phyloP scores from a whole-genome alignment of 306 rosid species.

The Lathyrus tuberosus region DNA sequence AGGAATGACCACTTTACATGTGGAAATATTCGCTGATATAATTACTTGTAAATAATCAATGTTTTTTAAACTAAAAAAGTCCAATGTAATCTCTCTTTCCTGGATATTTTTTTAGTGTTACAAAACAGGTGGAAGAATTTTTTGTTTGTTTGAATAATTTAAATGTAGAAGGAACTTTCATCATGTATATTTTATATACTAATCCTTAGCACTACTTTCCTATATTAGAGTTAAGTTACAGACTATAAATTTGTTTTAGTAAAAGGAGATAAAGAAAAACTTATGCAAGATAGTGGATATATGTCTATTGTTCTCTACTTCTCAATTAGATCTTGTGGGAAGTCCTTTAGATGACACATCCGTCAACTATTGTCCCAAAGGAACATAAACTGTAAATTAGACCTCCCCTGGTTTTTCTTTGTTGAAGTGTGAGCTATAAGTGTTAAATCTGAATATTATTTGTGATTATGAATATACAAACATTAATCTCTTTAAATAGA shows the following conservation, averaged over 20 bases:
- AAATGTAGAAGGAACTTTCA: neutral
- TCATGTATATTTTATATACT: neutral
- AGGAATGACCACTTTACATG: constrained; percentile 24
- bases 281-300: neutral
- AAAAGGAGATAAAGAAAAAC: neutral
- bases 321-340: neutral
- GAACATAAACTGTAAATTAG: neutral
- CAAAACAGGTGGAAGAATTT: neutral
- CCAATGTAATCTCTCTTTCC: constrained; percentile 3
- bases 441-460: neutral
- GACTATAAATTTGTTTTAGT: neutral
- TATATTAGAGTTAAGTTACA: neutral
- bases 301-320: neutral
- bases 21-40: constrained; percentile 15
- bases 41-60: constrained; percentile 3
- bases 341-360: constrained; percentile 1
- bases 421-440: neutral
- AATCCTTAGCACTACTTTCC: neutral
- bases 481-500: too few species aligned
- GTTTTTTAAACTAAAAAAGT: constrained; percentile 4
- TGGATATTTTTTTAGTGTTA: constrained; percentile 1
- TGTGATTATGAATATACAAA: neutral
- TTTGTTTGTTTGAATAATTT: neutral
- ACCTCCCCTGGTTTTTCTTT: neutral
- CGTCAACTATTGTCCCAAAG: neutral